Evolutionary conservation across 2,329 filamentous ascomycete species (phyloP).

Genomic region (Laburnicola sp.): DNA sequence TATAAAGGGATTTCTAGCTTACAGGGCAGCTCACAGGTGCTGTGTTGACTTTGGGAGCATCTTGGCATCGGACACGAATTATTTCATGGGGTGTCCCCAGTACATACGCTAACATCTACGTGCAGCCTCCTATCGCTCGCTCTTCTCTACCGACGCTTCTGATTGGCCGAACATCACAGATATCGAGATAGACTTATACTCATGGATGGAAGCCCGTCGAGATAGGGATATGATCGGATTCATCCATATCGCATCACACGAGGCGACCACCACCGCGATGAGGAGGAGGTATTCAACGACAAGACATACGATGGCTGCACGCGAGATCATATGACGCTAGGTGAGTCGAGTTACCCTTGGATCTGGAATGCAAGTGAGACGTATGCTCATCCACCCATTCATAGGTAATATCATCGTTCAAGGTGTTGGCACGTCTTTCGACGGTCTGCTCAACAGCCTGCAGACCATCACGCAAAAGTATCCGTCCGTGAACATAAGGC

Average conservation of each 20-base stretch:
- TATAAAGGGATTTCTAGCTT: too few species aligned
- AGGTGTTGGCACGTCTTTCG: constrained; percentile 38
- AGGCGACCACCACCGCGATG: constrained; percentile 39
- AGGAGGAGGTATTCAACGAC: constrained; percentile 43
- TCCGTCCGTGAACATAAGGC: constrained; percentile 38
- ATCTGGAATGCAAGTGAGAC: too few species aligned
- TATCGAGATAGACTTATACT: constrained; percentile 38
- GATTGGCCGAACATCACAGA: constrained; percentile 35
- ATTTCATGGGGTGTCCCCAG: too few species aligned
- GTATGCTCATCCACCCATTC: background rate
- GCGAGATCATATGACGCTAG: constrained; percentile 39
- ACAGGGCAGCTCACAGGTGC: too few species aligned
- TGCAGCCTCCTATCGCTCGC: constrained; percentile 35
- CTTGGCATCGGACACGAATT: too few species aligned
- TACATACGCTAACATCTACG: background rate
- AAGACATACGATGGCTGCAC: constrained; percentile 37
- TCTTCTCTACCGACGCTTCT: constrained; percentile 40
- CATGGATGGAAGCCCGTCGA: constrained; percentile 42
- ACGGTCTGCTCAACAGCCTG: constrained; percentile 37
- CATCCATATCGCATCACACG: constrained; percentile 40
- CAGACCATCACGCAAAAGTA: constrained; percentile 36
- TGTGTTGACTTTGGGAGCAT: too few species aligned
- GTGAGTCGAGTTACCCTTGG: too few species aligned
- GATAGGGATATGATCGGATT: constrained; percentile 39
- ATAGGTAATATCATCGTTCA: constrained; percentile 38